Evolutionary conservation across 2,329 filamentous ascomycete genomes (phyloP).

Genomic region (Exophiala xenobiotica): DNA sequence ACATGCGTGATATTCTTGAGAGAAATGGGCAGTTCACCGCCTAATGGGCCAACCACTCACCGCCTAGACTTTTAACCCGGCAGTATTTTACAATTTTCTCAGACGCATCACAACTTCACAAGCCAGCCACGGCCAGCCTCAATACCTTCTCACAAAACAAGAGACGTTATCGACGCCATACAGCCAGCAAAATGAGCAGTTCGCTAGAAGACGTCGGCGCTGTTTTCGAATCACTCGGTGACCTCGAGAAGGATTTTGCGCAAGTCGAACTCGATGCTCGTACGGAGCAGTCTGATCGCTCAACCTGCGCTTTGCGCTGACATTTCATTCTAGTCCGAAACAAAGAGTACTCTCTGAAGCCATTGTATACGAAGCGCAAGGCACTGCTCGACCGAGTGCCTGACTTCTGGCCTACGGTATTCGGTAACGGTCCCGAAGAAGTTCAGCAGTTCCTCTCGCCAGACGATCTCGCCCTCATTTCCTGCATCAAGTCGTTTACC

Average conservation of each 20-base stretch:
- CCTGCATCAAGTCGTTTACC: slow-evolving; percentile 65
- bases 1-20: neutral
- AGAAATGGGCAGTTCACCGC: neutral
- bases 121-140: neutral
- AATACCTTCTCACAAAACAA: neutral
- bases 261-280: slow-evolving; percentile 79
- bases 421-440: slow-evolving; percentile 81
- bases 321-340: slow-evolving; percentile 21
- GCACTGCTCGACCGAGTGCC: slow-evolving; percentile 69
- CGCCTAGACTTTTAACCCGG: slow-evolving; percentile 11
- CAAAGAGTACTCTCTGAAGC: slow-evolving; percentile 33
- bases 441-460: slow-evolving; percentile 87
- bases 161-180: neutral
- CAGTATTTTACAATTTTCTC: slow-evolving; percentile 19
- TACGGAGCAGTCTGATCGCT: too few species aligned
- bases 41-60: slow-evolving; percentile 5
- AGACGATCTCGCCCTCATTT: slow-evolving; percentile 71
- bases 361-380: slow-evolving; percentile 75
- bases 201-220: slow-evolving; percentile 32
- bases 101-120: neutral
- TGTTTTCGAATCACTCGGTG: slow-evolving; percentile 61
- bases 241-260: slow-evolving; percentile 80
- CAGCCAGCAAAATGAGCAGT: slow-evolving; percentile 8
- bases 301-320: too few species aligned
- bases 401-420: slow-evolving; percentile 92